A percentile compares a stretch with the other conserved stretches of the same genome.
These are phyloP conservation scores for Boletus tylopilopsis DNA, from an alignment of 768 basidiomycete species.

Conservation along the genomic window DNA sequence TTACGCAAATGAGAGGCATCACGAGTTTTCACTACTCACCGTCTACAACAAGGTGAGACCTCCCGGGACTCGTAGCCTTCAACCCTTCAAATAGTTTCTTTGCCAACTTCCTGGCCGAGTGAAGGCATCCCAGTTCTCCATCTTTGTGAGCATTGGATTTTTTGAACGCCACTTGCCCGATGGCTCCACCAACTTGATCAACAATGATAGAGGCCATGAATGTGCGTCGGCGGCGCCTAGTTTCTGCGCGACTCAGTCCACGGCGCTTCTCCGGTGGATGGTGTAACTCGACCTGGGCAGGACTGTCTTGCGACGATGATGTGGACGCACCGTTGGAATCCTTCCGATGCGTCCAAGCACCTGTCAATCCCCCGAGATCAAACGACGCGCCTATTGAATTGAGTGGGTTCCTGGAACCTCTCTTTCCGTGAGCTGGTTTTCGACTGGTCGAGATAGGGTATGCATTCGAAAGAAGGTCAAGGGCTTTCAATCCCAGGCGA, in stretches of 20 bases:
- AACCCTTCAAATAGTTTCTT: conserved; percentile 63
- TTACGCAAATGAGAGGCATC: background rate
- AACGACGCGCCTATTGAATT: conserved; percentile 37
- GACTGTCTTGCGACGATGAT: background rate
- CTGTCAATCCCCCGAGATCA: conserved; percentile 26
- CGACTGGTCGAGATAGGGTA: conserved; percentile 38
- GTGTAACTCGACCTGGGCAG: conserved; percentile 7
- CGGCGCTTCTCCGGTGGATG: conserved; percentile 12
- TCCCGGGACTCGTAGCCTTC: conserved; percentile 54
- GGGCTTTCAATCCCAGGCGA: conserved; percentile 60
- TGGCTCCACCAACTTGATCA: conserved; percentile 61
- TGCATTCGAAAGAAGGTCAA: conserved; percentile 70
- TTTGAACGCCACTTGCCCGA: conserved; percentile 69
- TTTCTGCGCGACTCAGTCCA: conserved; percentile 25
- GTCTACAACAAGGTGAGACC: conserved; percentile 62
- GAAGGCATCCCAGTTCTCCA: conserved; percentile 50
- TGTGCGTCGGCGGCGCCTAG: conserved; percentile 42
- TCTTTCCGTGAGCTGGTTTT: conserved; percentile 41
- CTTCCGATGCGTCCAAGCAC: conserved; percentile 17
- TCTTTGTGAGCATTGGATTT: conserved; percentile 57
- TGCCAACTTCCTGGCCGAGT: conserved; percentile 65
- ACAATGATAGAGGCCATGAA: conserved; percentile 65
- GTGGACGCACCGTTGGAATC: conserved; percentile 1
- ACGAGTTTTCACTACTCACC: conserved; percentile 36
- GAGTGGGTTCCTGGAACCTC: conserved; percentile 41